Percentiles rank a stretch among this genome's conserved stretches.
phyloP scores from a whole-genome alignment of 2,329 filamentous ascomycete species.

The Aureobasidium sp. region DNA sequence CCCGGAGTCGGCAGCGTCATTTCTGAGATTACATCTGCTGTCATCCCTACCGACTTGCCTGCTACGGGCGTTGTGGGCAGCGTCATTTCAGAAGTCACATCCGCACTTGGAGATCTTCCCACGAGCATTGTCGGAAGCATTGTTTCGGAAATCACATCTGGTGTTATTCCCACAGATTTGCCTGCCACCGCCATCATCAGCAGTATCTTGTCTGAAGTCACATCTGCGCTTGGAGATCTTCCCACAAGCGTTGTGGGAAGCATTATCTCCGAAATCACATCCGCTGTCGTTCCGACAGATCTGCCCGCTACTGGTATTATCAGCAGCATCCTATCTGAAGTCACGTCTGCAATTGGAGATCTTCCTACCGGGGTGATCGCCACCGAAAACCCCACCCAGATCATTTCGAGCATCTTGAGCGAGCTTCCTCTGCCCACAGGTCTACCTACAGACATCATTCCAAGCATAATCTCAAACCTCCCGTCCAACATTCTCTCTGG shows the following conservation, averaged over 20 bases:
- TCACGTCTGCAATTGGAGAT: background rate
- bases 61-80: background rate
- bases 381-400: background rate
- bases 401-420: background rate
- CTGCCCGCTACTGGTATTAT: background rate
- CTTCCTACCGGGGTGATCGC: background rate
- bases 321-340: background rate
- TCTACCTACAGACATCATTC: background rate
- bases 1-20: background rate
- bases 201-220: background rate
- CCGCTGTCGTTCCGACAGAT: background rate
- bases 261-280: too few species aligned
- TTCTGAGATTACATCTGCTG: too few species aligned
- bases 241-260: too few species aligned
- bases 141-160: background rate
- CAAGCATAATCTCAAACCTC: background rate
- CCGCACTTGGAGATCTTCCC: background rate
- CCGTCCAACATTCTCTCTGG: background rate
- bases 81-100: background rate
- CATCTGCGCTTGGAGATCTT: background rate
- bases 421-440: background rate
- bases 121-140: background rate
- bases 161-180: background rate
- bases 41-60: too few species aligned
- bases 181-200: background rate